phyloP scores from a whole-genome alignment of 108 stramenopile genomes.

The Halocafeteria seosinensis region DNA sequence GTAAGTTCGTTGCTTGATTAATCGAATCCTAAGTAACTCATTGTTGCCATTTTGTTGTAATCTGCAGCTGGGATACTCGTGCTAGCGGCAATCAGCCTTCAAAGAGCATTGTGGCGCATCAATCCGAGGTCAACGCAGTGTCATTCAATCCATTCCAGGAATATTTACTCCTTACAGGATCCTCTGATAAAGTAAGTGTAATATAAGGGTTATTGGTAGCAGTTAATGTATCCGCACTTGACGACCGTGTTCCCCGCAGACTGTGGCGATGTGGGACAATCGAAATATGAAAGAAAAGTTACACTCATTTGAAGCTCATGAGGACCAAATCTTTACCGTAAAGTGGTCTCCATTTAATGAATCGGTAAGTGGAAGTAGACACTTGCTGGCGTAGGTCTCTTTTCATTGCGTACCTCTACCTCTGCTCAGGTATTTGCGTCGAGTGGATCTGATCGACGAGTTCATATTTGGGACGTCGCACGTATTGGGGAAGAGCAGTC shows the following conservation, averaged over 20 bases:
- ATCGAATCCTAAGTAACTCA: not conserved
- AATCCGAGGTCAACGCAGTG: conserved; percentile 59
- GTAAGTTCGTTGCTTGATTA: conserved; percentile 44
- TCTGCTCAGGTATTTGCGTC: conserved; percentile 72
- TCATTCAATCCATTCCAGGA: conserved; percentile 75
- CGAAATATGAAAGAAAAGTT: conserved; percentile 66
- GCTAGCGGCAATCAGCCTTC: not conserved
- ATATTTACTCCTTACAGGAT: conserved; percentile 63
- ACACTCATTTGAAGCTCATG: conserved; percentile 65
- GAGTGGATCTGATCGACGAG: conserved; percentile 73
- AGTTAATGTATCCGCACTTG: too few relatives aligned
- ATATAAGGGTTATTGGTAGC: too few relatives aligned
- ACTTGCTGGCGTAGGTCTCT: too few relatives aligned
- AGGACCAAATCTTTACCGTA: conserved; percentile 63
- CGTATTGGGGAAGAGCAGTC: conserved; percentile 79
- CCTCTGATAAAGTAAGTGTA: conserved; percentile 46
- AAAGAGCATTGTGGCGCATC: conserved; percentile 46
- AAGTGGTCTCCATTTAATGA: conserved; percentile 81
- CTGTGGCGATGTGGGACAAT: conserved; percentile 83
- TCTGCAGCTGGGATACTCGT: conserved; percentile 22
- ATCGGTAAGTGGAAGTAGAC: too few relatives aligned
- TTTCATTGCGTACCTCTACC: too few relatives aligned
- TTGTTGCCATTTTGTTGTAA: not conserved
- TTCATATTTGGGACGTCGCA: conserved; percentile 72
- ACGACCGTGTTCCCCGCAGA: conserved; percentile 9